Base-by-base conservation (phyloP, 768 basidiomycete species). In the Hygrophorus russula region DNA sequence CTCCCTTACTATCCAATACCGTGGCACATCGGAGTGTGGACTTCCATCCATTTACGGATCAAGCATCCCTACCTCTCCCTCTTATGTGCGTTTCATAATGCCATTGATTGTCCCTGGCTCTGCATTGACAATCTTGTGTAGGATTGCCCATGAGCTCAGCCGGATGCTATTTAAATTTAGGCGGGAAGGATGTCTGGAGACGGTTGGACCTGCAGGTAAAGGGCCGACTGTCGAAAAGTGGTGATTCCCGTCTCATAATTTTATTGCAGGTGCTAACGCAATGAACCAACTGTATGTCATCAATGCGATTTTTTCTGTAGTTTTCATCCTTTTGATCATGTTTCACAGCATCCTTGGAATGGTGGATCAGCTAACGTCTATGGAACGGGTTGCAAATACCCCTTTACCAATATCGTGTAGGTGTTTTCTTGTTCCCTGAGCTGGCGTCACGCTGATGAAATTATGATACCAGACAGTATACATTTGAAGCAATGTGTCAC, bases 401-500 rank as follows among this genome's bases (percentile, higher is more conserved):
- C 84, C 83, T 0, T 86, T 90, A 39, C 88, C 86, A 14, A 63
- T 74, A 32, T 81, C 81, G 31, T 88, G 81, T 83, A 47, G 30
- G 78, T 59, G 24, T 13, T 39, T 27, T 33, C 45, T 36, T 34
- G 38, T 32, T 29, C 29, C 27, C 50, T 39, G 6, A 7, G 24
- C 9, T 38, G 24, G 14, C 35, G 28, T 17, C n/a, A 18, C 0
- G 12, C 28, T 18, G 14, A 24, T 41, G 13, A 30, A 42, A 6
- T n/a, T 44, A 19, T 58, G 13, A 54, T 19, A 35, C 36, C 45
- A 85, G 83, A 90, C 52, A 78, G 85, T 32, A 83, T 97, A 46
- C 92, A 96, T 61, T 66, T 94, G 54, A 93, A 94, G 59, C 93
- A 97, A 79, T 88, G 84, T 50, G 87, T 94, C n/a, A 82, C 85